Evolutionary conservation across 2,329 filamentous ascomycete species (phyloP), one percentile per base, ranked within the genome.

Genomic region (Pseudogymnoascus sp.): DNA sequence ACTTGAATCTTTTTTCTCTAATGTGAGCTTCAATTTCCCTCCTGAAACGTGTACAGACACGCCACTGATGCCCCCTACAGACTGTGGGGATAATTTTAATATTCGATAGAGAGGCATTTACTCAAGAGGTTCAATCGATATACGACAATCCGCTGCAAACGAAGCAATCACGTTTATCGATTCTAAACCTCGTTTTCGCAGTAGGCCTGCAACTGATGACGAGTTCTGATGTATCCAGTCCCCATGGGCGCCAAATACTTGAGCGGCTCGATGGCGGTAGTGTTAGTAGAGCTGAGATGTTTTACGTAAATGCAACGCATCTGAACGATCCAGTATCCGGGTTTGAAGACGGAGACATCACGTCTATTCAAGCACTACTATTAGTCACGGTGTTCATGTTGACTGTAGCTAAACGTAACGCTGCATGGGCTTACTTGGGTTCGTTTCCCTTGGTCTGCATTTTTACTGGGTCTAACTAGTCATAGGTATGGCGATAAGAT

Each of bases 331-430:
- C 65, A 3, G 40, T 49, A 2, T 34, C 37, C 11, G 65, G 60
- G 1, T 81, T 87, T 59, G 85, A 88, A 68, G 82, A 87, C 68
- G 82, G 81, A 21, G 82, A 86, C 63, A 82, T 88, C 64, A 87
- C 85, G 82, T 84, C 84, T 11, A 79, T 89, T 56, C 85, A 88
- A 69, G 84, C 84, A 1, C 74, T 88, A 46, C 74, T 84, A 0
- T 74, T 89, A 37, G 88, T 88, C 82, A 79, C 85, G 0, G 72
- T 88, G 1, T 89, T 88, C 68, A 84, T 83, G 80, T 74, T 89
- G 14, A 78, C 81, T 2, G 79, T 84, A 12, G 85, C 84, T 0
- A 86, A 83, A 71, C 77, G 84, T 14, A 88, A 88, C 67, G 81
- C 83, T 4, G 84, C 87, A 0, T 87, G 86, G 73, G 79, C 80